phyloP scores from a whole-genome alignment of 2,329 filamentous ascomycete genomes.

The Dactylellina cionopaga region DNA sequence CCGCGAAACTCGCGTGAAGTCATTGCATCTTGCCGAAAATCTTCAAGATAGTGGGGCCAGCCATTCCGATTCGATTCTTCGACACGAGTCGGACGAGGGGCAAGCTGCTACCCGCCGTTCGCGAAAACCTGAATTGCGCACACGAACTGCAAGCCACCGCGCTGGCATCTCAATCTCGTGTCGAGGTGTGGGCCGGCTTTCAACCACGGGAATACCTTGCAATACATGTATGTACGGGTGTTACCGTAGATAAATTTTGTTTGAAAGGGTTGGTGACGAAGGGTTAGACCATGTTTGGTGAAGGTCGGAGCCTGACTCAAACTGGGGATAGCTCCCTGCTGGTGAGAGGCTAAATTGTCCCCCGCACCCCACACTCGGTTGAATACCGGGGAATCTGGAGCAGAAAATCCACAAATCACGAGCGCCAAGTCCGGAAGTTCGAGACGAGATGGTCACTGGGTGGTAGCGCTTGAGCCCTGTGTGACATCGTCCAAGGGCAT shows the following conservation, averaged over 20 bases:
- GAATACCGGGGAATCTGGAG: constrained; percentile 41
- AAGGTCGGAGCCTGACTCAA: neutral
- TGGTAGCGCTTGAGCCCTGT: constrained; percentile 33
- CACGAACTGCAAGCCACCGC: constrained; percentile 23
- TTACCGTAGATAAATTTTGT: no score
- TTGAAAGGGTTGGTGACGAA: no score
- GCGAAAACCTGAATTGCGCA: neutral
- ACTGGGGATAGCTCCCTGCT: constrained; percentile 3
- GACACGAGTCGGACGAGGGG: constrained; percentile 18
- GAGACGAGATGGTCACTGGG: constrained; percentile 5
- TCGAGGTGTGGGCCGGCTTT: constrained; percentile 10
- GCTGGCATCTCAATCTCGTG: neutral
- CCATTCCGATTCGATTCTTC: constrained; percentile 11
- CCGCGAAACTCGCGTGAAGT: neutral
- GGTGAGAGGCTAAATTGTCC: constrained; percentile 26
- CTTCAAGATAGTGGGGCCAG: neutral
- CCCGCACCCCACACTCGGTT: constrained; percentile 45
- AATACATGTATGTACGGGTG: no score
- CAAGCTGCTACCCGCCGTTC: constrained; percentile 1
- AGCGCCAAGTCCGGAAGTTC: constrained; percentile 31
- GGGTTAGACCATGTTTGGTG: no score
- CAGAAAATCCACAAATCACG: constrained; percentile 44
- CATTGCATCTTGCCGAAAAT: constrained; percentile 33
- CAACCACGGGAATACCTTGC: constrained; percentile 18
- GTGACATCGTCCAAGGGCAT: neutral